These are phyloP conservation scores for Exophiala aquamarina DNA, from an alignment of 2,329 filamentous ascomycete genomes.

Conservation along the genomic window DNA sequence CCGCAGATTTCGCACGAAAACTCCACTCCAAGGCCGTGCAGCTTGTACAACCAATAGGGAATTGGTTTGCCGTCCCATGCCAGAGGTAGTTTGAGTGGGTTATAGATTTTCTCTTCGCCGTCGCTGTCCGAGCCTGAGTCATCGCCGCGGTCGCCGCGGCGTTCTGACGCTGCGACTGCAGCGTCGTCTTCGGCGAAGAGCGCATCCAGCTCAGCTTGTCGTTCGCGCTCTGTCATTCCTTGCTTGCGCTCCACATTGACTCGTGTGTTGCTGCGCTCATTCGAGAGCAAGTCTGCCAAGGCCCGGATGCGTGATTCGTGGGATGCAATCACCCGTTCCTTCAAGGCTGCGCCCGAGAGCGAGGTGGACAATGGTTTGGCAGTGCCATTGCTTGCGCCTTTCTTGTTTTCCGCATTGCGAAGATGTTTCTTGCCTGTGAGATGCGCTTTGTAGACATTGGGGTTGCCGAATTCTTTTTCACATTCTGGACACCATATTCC, in stretches of 20 bases:
- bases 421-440: slow-evolving; percentile 90
- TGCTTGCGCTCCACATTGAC: slow-evolving; percentile 95
- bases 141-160: slow-evolving; percentile 41
- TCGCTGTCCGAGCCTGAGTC: slow-evolving; percentile 70
- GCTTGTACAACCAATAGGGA: slow-evolving; percentile 96
- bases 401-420: slow-evolving; percentile 70
- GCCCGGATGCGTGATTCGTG: slow-evolving; percentile 81
- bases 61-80: slow-evolving; percentile 99
- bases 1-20: slow-evolving; percentile 96
- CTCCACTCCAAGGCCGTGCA: slow-evolving; percentile 92
- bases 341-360: slow-evolving; percentile 53
- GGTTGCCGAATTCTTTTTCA: slow-evolving; percentile 91
- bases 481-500: slow-evolving; percentile 89
- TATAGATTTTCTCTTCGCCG: slow-evolving; percentile 88
- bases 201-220: slow-evolving; percentile 89
- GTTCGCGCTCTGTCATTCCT: slow-evolving; percentile 95
- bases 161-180: slow-evolving; percentile 23
- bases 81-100: slow-evolving; percentile 90
- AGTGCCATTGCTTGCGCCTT: slow-evolving; percentile 32
- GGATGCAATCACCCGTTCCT: slow-evolving; percentile 87
- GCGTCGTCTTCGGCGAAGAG: slow-evolving; percentile 64
- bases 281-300: slow-evolving; percentile 78
- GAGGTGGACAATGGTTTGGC: slow-evolving; percentile 21
- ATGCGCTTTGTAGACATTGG: slow-evolving; percentile 90
- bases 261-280: slow-evolving; percentile 82